phyloP scores from a whole-genome alignment of 2,329 filamentous ascomycete genomes.

The Whalleya microplaca region DNA sequence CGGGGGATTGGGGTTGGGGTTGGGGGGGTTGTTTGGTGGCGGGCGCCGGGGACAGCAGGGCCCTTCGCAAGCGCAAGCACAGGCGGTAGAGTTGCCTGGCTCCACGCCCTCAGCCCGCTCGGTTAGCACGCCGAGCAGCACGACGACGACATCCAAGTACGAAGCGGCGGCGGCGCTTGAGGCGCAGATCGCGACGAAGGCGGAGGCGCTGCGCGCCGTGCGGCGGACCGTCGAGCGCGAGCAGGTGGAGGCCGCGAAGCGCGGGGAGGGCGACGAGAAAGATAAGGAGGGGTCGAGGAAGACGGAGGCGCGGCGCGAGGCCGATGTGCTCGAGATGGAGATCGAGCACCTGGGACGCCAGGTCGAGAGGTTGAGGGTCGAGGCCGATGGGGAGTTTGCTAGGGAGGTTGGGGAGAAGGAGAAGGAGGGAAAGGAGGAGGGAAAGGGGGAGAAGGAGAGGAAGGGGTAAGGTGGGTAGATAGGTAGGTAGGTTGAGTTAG shows the following conservation, averaged over 20 bases:
- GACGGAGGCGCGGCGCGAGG: conserved; percentile 10
- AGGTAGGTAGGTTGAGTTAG: too few relatives aligned
- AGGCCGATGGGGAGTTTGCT: conserved; percentile 54
- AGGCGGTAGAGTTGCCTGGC: too few relatives aligned
- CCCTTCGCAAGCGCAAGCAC: not conserved
- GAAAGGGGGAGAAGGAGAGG: not conserved
- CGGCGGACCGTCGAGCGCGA: conserved; percentile 19
- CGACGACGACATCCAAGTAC: conserved; percentile 36
- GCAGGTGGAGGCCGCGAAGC: conserved; percentile 10
- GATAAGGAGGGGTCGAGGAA: not conserved
- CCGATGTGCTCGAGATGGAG: conserved; percentile 38
- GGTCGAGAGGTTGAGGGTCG: conserved; percentile 42
- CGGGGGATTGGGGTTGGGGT: too few relatives aligned
- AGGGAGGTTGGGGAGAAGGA: conserved; percentile 42
- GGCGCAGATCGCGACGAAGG: conserved; percentile 38
- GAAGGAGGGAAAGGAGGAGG: conserved; percentile 23
- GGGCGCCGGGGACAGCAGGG: not conserved
- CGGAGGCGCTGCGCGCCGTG: conserved; percentile 34
- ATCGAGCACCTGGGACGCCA: conserved; percentile 30
- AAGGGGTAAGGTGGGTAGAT: too few relatives aligned
- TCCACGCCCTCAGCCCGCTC: too few relatives aligned
- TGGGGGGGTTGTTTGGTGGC: not conserved
- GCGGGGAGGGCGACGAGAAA: conserved; percentile 7
- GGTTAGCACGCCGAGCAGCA: too few relatives aligned
- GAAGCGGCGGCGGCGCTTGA: conserved; percentile 40